Base-by-base conservation (phyloP, 2,329 filamentous ascomycete species). In the Fusarium sambucinum region DNA sequence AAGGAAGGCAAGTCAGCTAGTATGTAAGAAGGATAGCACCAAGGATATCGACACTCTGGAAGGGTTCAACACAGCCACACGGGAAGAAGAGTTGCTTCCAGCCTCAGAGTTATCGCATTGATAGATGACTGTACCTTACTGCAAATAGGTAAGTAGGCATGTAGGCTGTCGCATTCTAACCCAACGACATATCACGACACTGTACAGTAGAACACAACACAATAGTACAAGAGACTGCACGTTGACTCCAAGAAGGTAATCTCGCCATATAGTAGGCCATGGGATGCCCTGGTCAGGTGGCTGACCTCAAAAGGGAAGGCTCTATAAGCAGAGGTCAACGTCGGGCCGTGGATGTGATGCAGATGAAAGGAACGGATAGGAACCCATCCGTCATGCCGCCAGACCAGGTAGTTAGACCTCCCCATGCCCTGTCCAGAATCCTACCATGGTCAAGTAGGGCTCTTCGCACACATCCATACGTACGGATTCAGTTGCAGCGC, bases 231-330 rank as follows among this genome's bases (percentile, higher is more conserved):
- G 37, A 51, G 17, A 19, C 23, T 40, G 6, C 47, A 51, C 38
- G 47, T 23, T 38, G 30, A 21, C n/a, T 40, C n/a, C 8, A 25
- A 51, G 10, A 38, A 29, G 30, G 35, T 38, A 40, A 27, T 73
- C 63, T 72, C 61, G 44, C 62, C 47, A 71, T 66, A 13, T 14
- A 38, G 35, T 35, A 51, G 41, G 46, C 50, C 52, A 71, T 70
- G 66, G 51, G 53, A 67, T 63, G 69, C 52, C 70, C 66, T 45
- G 56, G 63, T 73, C 70, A 74, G 63, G 68, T 74, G 71, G 68
- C 59, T 66, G 70, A 54, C 42, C 68, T 58, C 47, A 61, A 73
- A 71, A 29, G 55, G 71, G 71, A 73, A 73, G 65, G 68, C 69
- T 51, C 58, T 61, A 41, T 55, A 63, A 53, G 35, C 44, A 68